Evolutionary conservation across 2,329 filamentous ascomycete species (phyloP), one percentile per base, ranked within the genome.

Genomic region (Penicillium aurantiogriseum): DNA sequence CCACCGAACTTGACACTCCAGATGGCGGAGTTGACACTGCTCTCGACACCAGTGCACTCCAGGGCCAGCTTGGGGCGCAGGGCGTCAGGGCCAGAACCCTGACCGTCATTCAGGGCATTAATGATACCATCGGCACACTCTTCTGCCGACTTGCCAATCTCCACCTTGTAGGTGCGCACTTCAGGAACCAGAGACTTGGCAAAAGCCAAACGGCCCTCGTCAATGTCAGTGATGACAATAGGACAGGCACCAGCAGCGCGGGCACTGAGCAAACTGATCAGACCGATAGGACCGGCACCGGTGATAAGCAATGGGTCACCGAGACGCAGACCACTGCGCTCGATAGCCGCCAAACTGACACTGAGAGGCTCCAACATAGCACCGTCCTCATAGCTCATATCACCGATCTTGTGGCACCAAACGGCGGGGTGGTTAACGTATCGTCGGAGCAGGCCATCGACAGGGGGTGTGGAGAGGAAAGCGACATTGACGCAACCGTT

Each of bases 21-120:
- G 73, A 97, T 93, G 52, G 92, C 91, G 29, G 90, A 83, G 6
- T 86, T 85, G 69, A 97, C 89, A 74, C 88, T 92, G 77, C 87
- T 91, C 81, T 97, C 92, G 17, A 96, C 91, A 50, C 94, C 94
- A 0, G 94, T 97, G 80, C 93, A 97, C 77, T 97, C 93, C 77
- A 97, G 84, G 13, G 87, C 88, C 52, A 96, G 80, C 19, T 87
- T 84, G 0, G 93, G 92, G 77, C 96, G 90, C 64, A 93, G 80
- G 27, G 89, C 90, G 35, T 71, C 69, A 2, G 67, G 61, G 5
- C 67, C 67, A 49, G 67, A 66, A 19, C 69, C 71, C 31, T 71
- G 49, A 19, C 73, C 72, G 40, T 76, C 70, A 33, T 88, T 90
- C 67, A 94, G 88, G 3, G 85, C 80, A 64, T 81, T 79, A 44